Base-by-base conservation (phyloP, 129 eudicot genomes). In the Cynara cardunculus region DNA sequence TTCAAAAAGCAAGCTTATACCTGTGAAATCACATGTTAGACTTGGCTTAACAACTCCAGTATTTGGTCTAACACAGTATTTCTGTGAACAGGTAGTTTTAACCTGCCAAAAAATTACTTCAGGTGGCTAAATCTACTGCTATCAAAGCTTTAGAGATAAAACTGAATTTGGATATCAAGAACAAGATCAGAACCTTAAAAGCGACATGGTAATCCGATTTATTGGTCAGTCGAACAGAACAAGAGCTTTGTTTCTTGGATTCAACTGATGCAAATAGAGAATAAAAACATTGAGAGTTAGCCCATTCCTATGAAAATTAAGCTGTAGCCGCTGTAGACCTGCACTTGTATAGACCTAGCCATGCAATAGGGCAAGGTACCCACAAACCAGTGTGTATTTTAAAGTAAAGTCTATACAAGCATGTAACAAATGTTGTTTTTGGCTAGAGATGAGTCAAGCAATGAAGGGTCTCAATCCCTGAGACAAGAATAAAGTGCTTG, bases 151-250 rank as follows among this genome's bases (percentile, higher is more conserved):
- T 37, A 34, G 41, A 37, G 44, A 73, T 11, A 59, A 84, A 41
- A 27, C n/a, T 26, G 11, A 16, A 49, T 37, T 69, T 27, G 49
- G 14, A 76, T 28, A 71, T 77, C 25, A 31, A 56, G 75, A 80
- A 49, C 25, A 75, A 41, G 39, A 25, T 75, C 18, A 46, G 44
- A 41, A 68, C 78, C 80, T 83, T 88, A 77, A 88, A 90, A 69
- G 92, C 96, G 64, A 90, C 92, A 86, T 83, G 84, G 75, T 78
- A 75, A 73, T 81, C 81, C 16, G 92, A 82, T 83, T 85, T 87
- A 72, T 90, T 90, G 73, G 75, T 61, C 78, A 88, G 84, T 41
- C 85, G 89, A 71, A 90, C 72, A 75, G 84, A 82, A 84, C 92
- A 88, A 13, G 87, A 76, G 85, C 88, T 82, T 74, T 88, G 90